Percentiles rank a stretch among this genome's conserved stretches.
These are phyloP conservation scores for Juncus inflexus DNA, from an alignment of 176 grass and related monocot genomes.

Conservation along the genomic window DNA sequence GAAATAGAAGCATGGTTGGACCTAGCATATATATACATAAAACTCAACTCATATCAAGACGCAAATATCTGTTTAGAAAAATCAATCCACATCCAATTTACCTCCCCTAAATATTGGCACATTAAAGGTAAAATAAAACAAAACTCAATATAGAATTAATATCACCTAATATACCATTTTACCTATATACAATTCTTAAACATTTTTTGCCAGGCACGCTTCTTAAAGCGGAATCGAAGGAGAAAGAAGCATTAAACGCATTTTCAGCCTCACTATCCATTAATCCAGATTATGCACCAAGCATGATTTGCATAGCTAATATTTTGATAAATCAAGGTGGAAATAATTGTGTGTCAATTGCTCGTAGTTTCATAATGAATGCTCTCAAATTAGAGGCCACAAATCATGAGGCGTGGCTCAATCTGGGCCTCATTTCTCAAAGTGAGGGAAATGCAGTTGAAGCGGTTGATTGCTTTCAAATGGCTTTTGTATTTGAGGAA, in stretches of 20 bases:
- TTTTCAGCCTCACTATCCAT: slow-evolving; percentile 75
- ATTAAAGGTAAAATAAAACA: slow-evolving; percentile 47
- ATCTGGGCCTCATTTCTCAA: slow-evolving; percentile 66
- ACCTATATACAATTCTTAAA: not conserved
- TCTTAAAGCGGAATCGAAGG: slow-evolving; percentile 68
- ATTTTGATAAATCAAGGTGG: slow-evolving; percentile 62
- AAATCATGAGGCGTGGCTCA: slow-evolving; percentile 72
- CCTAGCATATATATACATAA: slow-evolving; percentile 80
- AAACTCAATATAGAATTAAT: not conserved
- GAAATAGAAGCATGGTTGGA: slow-evolving; percentile 88
- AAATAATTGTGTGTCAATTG: slow-evolving; percentile 35
- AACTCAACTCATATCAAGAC: slow-evolving; percentile 69
- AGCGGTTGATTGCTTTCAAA: slow-evolving; percentile 84
- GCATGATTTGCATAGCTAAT: slow-evolving; percentile 76
- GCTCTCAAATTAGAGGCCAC: slow-evolving; percentile 66
- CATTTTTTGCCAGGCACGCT: slow-evolving; percentile 47
- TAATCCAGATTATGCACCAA: slow-evolving; percentile 67
- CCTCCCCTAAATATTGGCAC: slow-evolving; percentile 71
- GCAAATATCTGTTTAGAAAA: slow-evolving; percentile 70
- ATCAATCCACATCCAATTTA: slow-evolving; percentile 50
- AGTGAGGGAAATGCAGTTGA: slow-evolving; percentile 51
- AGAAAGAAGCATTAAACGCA: slow-evolving; percentile 62
- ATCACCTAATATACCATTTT: not conserved
- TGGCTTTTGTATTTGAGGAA: slow-evolving; percentile 78
- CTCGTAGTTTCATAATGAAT: slow-evolving; percentile 67